Evolutionary conservation across 345 rosid species (phyloP).

Genomic region (Microcos paniculata): DNA sequence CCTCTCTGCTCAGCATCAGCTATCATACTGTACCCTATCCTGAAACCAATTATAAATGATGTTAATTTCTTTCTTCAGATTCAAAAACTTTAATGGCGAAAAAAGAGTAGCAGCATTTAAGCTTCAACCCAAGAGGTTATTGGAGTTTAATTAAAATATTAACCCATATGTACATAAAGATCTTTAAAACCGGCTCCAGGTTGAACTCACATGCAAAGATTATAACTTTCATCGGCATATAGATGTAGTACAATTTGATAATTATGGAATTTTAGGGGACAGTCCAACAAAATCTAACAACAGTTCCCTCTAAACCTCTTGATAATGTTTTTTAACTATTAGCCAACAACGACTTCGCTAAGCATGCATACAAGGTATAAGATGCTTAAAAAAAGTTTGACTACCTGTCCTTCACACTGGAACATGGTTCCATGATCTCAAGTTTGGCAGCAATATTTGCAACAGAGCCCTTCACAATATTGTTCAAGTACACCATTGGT

Average conservation of each 20-base stretch:
- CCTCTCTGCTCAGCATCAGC: conserved; percentile 86
- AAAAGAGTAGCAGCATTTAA: neutral
- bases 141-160: neutral
- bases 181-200: neutral
- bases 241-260: neutral
- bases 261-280: neutral
- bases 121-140: neutral
- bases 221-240: neutral
- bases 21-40: conserved; percentile 91
- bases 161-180: neutral
- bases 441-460: conserved; percentile 91
- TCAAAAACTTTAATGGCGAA: neutral
- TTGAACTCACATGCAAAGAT: neutral
- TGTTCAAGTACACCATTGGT: conserved; percentile 93
- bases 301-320: neutral
- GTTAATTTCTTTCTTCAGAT: neutral
- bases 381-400: neutral
- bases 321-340: neutral
- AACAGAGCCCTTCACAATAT: conserved; percentile 71
- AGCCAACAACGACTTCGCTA: neutral
- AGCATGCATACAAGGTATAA: conserved; percentile 1
- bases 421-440: conserved; percentile 87
- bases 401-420: conserved; percentile 91
- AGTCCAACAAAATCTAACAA: neutral
- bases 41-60: conserved; percentile 29